Base-by-base conservation (phyloP, 139 green algal species). In the Tetradesmus obliquus region DNA sequence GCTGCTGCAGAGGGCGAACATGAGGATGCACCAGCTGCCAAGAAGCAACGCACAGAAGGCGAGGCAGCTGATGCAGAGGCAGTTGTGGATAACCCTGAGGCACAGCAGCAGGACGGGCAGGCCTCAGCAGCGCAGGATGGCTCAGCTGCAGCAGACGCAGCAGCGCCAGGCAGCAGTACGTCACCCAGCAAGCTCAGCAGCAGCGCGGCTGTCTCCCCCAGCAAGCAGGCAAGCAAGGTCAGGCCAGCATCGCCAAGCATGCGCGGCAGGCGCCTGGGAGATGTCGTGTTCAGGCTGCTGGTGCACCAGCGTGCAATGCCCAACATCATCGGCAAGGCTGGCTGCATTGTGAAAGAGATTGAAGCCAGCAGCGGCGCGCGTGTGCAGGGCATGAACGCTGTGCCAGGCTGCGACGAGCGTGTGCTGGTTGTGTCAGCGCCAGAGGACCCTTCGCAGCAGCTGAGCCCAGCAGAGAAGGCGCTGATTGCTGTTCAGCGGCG, bases 231-330 rank as follows among this genome's bases (percentile, higher is more conserved):
- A n/a, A 62, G 51, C 80, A 22, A 51, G 17, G 17, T 66, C 45
- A 62, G 62, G 17, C 17, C 32, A 13, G 20, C 45, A 53, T 76
- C 66, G n/a, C 66, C 66, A 9, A 19, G 66, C 2, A 19, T 76
- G 15, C 66, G 66, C 66, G n/a, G 66, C 66, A 76, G 66, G 45
- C 62, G 85, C 24, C 62, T 32, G 54, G 86, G 86, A 1, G 86
- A 90, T 90, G 86, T 90, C 1, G 71, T 90, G 53, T 84, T 74
- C 66, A 51, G 86, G 71, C 86, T 90, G 71, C 71, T 90, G 20
- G 54, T 90, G 7, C 86, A 53, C 17, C 51, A 84, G 8, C 60
- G 86, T n/a, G 55, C 86, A 54, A 45, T 71, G 8, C 55, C 71
- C 20, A 72, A 32, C 20, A 55, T 90, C 86, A 90, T 90, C 45